These are phyloP conservation scores for Phialocephala sp. DNA, from an alignment of 2,329 filamentous ascomycete genomes.

Conservation along the genomic window DNA sequence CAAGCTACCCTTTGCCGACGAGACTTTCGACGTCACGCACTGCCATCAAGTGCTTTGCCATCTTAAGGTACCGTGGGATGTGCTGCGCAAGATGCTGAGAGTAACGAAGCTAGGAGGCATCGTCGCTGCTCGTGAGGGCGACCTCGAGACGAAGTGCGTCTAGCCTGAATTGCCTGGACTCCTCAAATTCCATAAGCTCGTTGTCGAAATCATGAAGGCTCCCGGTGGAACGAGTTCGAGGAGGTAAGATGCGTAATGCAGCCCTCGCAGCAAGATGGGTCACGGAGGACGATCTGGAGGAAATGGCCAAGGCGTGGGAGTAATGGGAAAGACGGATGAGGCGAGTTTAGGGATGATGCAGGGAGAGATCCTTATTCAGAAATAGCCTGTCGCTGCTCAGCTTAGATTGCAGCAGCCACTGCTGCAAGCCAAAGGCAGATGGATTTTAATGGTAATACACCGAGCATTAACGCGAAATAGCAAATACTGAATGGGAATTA, in stretches of 20 bases:
- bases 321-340: slow-evolving; percentile 38
- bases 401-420: too few species aligned
- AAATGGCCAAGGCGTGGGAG: slow-evolving; percentile 39
- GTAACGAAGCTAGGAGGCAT: slow-evolving; percentile 59
- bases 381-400: slow-evolving; percentile 16
- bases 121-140: slow-evolving; percentile 52
- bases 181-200: slow-evolving; percentile 37
- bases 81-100: slow-evolving; percentile 59
- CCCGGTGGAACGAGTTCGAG: slow-evolving; percentile 34
- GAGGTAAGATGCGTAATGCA: slow-evolving; percentile 32
- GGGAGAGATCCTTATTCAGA: slow-evolving; percentile 39
- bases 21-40: slow-evolving; percentile 62
- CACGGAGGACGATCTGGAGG: slow-evolving; percentile 36
- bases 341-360: slow-evolving; percentile 38
- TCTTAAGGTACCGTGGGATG: slow-evolving; percentile 54
- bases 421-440: too few species aligned
- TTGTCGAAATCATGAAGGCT: slow-evolving; percentile 27
- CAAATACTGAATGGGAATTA: not conserved
- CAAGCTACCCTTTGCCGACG: slow-evolving; percentile 49
- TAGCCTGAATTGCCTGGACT: slow-evolving; percentile 42
- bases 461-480: too few species aligned
- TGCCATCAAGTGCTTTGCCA: slow-evolving; percentile 64
- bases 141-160: slow-evolving; percentile 42
- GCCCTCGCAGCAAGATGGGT: slow-evolving; percentile 31
- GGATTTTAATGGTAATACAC: too few species aligned